Base-by-base conservation (phyloP, 768 basidiomycete genomes). In the Pisolithus marmoratus region DNA sequence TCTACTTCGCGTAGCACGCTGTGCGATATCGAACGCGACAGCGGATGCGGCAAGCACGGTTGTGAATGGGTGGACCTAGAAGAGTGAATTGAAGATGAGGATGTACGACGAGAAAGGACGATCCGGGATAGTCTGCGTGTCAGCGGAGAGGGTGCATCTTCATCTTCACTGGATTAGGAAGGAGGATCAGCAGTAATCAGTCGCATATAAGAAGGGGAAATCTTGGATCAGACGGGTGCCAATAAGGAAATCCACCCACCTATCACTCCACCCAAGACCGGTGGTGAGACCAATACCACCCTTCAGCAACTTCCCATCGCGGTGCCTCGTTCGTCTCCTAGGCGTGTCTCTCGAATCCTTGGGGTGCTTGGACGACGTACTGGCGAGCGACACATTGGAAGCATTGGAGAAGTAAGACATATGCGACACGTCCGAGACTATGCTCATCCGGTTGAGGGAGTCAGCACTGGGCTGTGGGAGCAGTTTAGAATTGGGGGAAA, bases 181-280 rank as follows among this genome's bases (percentile, higher is more conserved):
- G 34, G 41, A 31, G 31, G 38, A 50, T 41, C 23, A 29, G 7
- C 15, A 44, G n/a, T 57, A 47, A 49, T 6, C 38, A 20, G 43
- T 44, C 24, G 19, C 8, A 29, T 7, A 51, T 46, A 9, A 9
- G 49, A 46, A 54, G 49, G 29, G n/a, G 54, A 51, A 38, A 42
- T 12, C 41, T 6, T 4, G 12, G 20, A 42, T 42, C 20, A 20
- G n/a, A 20, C n/a, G 12, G 23, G 20, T 11, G 41, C 19, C 24
- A 42, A 48, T 34, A 3, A 44, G 52, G 52, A 55, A 47, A 49
- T 50, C 38, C 36, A 66, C 75, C 14, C 34, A 84, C 81, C 83
- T 84, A 58, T 87, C 85, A 58, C 83, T 85, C 85, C 85, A 87
- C 1, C 85, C 85, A 14, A 87, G 66, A 6, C 85, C 85, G 8